Base-by-base conservation (phyloP, 306 rosid genomes). In the Amphicarpaea edgeworthii region DNA sequence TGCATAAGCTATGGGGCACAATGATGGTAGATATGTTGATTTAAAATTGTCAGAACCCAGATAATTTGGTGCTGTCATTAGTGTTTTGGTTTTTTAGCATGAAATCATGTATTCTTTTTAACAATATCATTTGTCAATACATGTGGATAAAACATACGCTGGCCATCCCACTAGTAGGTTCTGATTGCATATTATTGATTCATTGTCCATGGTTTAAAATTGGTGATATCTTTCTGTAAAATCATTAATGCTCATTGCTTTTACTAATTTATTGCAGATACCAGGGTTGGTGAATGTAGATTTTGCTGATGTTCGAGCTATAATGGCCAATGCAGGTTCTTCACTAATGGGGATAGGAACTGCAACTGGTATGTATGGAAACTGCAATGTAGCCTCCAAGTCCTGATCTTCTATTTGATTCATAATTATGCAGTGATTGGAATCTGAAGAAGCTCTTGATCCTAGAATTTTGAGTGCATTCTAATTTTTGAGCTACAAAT, bases 281-380 rank as follows among this genome's bases (percentile, higher is more conserved):
- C 98, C 98, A 3, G 98, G 98, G 53, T 83, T 91, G 64, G 98
- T 89, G 23, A 93, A 93, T 77, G 98, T 91, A 64, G 98, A 93
- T 83, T 93, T 93, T 87, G 98, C 98, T 20, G 97, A 93, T 81
- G 97, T 93, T 58, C 88, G 96, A 69, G 96, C 98, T 77, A 89
- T 93, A 87, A 93, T 93, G 97, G 98, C 92, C 68, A 91, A 85
- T 77, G 98, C 97, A 12, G 98, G 98, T 68, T 93, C 98, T 83
- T 93, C 96, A 54, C 76, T 91, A 83, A 89, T 93, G 98, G 98
- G 97, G 71, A 93, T 89, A 66, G 97, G 97, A 88, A 93, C 93
- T 63, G 97, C 97, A 63, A 91, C 92, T 77, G 98, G 97, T 89
- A 79, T 16, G 76, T 55, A 12, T 54, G 53, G 71, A 53, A 68